Evolutionary conservation across 129 eudicot genomes (phyloP).

Genomic region (Artemisia tridentata): DNA sequence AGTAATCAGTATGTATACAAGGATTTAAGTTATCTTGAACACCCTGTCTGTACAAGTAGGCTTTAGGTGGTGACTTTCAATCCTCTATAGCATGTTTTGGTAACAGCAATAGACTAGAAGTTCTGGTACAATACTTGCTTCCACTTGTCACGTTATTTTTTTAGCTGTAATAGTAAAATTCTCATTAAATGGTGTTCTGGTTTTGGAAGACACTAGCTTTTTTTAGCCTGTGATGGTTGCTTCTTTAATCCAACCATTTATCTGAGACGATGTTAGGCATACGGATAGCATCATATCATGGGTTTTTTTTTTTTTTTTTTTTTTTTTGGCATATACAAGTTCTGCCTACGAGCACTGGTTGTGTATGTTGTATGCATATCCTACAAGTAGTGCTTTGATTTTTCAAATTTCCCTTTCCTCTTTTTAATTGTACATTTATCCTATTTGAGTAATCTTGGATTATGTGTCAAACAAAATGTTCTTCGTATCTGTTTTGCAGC

Average conservation of each 20-base stretch:
- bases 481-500: slow-evolving; percentile 56
- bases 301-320: not conserved
- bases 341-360: slow-evolving; percentile 14
- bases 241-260: not conserved
- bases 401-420: not conserved
- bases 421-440: not conserved
- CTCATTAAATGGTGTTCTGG: not conserved
- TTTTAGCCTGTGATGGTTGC: not conserved
- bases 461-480: slow-evolving; percentile 31
- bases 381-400: slow-evolving; percentile 11
- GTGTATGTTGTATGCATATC: not conserved
- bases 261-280: not conserved
- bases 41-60: not conserved
- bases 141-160: not conserved
- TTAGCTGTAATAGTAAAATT: not conserved
- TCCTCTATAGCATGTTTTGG: slow-evolving; percentile 13
- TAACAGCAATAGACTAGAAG: not conserved
- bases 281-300: not conserved
- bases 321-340: not conserved
- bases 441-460: slow-evolving; percentile 24
- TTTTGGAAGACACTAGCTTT: not conserved
- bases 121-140: not conserved
- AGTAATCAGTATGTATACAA: not conserved
- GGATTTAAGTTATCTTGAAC: not conserved
- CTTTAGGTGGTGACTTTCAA: not conserved